Percentiles rank a stretch among this genome's conserved stretches.
Evolutionary conservation across 2,329 filamentous ascomycete genomes (phyloP).

Genomic region (Apiospora kogelbergensis): DNA sequence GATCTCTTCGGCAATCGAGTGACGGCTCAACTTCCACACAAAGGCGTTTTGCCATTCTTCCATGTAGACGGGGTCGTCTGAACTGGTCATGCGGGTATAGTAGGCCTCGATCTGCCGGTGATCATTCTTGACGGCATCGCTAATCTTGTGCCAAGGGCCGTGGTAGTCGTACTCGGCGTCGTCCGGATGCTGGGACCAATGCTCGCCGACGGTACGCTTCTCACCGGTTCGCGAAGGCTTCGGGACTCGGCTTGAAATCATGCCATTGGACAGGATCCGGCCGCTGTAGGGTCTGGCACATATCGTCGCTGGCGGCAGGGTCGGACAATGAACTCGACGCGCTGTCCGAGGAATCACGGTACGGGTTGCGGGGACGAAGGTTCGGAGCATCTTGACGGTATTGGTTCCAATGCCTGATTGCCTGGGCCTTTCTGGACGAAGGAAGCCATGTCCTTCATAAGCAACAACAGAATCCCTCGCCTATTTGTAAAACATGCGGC

Average conservation of each 20-base stretch:
- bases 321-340: not conserved
- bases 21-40: slow-evolving; percentile 51
- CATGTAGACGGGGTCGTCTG: slow-evolving; percentile 40
- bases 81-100: slow-evolving; percentile 42
- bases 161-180: not conserved
- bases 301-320: not conserved
- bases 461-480: too few species aligned
- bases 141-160: slow-evolving; percentile 8
- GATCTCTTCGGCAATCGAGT: slow-evolving; percentile 51
- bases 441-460: too few species aligned
- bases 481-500: not conserved
- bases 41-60: slow-evolving; percentile 49
- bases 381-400: not conserved
- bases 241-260: not conserved
- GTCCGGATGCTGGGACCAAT: not conserved
- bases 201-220: not conserved
- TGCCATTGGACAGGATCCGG: slow-evolving; percentile 1
- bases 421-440: too few species aligned
- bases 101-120: slow-evolving; percentile 28
- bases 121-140: slow-evolving; percentile 19
- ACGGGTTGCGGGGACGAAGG: not conserved
- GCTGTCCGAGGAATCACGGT: not conserved
- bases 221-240: not conserved
- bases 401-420: not conserved
- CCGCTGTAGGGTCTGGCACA: not conserved